Percentiles rank a stretch among this genome's conserved stretches.
Conservation (phyloP, 768 basidiomycete species). For the Serendipita sp. region DNA sequence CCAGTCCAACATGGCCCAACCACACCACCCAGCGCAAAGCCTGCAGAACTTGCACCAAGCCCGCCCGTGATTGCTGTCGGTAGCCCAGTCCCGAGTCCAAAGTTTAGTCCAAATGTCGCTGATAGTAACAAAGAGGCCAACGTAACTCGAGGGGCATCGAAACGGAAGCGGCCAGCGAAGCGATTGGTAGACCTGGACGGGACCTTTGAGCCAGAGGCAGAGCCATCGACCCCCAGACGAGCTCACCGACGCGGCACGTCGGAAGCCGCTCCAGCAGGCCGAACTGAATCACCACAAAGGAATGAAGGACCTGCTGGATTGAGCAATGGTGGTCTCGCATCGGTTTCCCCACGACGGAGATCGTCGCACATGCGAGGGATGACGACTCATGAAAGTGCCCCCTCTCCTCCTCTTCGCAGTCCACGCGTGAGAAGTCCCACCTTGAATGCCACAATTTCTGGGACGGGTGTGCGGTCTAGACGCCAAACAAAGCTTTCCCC, state of each 20-base stretch:
- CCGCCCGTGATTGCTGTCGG: slow-evolving; percentile 11
- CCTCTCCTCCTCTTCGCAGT: not conserved
- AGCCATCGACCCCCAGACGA: not conserved
- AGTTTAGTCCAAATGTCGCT: not conserved
- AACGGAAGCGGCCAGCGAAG: slow-evolving; percentile 44
- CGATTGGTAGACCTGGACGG: slow-evolving; percentile 67
- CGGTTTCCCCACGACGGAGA: not conserved
- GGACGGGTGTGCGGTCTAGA: not conserved
- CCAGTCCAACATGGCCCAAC: slow-evolving; percentile 18
- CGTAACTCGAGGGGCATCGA: not conserved
- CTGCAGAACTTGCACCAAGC: slow-evolving; percentile 1
- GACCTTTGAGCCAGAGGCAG: slow-evolving; percentile 20
- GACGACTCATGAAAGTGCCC: not conserved
- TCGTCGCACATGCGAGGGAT: not conserved
- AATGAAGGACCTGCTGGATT: not conserved
- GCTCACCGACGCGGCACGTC: not conserved
- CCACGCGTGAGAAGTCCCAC: not conserved
- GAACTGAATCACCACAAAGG: not conserved
- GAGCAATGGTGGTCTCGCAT: not conserved
- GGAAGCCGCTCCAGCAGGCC: not conserved
- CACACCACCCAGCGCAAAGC: not conserved
- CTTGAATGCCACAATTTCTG: not conserved
- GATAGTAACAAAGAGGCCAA: not conserved
- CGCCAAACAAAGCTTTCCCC: not conserved
- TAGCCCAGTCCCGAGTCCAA: not conserved